These are phyloP conservation scores for Heliosperma pusillum DNA, from an alignment of 148 eudicot species.

Conservation along the genomic window DNA sequence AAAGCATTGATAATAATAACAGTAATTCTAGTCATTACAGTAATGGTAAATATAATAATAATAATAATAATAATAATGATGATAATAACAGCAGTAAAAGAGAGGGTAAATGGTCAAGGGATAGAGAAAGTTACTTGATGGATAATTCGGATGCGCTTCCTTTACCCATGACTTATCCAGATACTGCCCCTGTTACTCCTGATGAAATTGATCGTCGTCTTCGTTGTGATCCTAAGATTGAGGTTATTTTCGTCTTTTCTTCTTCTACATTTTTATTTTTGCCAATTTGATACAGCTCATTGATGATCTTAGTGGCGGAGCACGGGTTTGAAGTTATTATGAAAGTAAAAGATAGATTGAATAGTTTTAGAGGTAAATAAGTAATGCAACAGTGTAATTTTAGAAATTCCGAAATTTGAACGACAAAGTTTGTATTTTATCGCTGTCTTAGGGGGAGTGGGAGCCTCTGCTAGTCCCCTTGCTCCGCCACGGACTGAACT, in stretches of 20 bases:
- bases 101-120: constrained; percentile 64
- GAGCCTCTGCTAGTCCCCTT: too few species aligned
- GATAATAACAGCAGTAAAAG: constrained; percentile 38
- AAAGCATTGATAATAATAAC: background rate
- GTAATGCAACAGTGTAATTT: too few species aligned
- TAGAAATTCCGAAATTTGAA: too few species aligned
- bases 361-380: too few species aligned
- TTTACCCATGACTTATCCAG: constrained; percentile 79
- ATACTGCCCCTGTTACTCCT: constrained; percentile 50
- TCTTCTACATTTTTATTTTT: background rate
- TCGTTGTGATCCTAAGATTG: constrained; percentile 52
- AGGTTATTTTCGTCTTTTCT: constrained; percentile 37
- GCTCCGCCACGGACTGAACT: background rate
- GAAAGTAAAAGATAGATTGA: too few species aligned
- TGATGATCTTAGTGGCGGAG: too few species aligned
- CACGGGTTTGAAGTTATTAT: too few species aligned
- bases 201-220: constrained; percentile 71
- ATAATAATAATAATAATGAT: background rate
- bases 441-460: too few species aligned
- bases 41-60: background rate
- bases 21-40: background rate
- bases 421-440: too few species aligned
- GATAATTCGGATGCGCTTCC: constrained; percentile 74
- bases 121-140: constrained; percentile 69
- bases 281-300: too few species aligned